A percentile compares a stretch with the other conserved stretches of the same genome.
These are phyloP conservation scores for Puccinia hordei DNA, from an alignment of 1,284 basidiomycete species.

Conservation along the genomic window DNA sequence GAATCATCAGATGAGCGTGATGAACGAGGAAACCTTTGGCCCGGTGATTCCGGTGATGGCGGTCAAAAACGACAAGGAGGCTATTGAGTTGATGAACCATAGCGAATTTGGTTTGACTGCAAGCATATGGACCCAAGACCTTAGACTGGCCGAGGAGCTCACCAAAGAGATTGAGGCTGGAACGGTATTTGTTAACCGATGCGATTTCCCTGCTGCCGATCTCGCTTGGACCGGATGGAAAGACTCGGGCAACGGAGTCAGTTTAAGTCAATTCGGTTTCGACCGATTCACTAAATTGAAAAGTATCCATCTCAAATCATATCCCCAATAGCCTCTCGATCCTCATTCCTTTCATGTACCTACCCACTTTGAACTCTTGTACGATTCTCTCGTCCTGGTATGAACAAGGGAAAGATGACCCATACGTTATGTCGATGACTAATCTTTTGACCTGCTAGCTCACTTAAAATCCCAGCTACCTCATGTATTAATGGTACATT, in stretches of 20 bases:
- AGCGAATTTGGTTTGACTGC: conserved; percentile 92
- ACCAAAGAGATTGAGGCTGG: conserved; percentile 78
- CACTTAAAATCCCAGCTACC: no score
- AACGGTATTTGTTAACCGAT: conserved; percentile 88
- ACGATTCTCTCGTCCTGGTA: no score
- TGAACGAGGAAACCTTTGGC: conserved; percentile 90
- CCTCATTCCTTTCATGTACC: background rate
- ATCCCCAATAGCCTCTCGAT: background rate
- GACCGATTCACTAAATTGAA: conserved; percentile 56
- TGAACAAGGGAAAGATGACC: no score
- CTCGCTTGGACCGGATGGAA: conserved; percentile 92
- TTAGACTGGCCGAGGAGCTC: conserved; percentile 71
- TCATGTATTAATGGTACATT: no score
- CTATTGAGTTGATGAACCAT: conserved; percentile 87
- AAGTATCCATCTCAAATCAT: conserved; percentile 43
- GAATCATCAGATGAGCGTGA: conserved; percentile 86
- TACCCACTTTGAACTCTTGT: no score
- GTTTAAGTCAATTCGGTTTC: conserved; percentile 79
- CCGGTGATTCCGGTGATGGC: conserved; percentile 82
- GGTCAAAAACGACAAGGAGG: conserved; percentile 80
- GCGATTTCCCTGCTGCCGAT: conserved; percentile 85
- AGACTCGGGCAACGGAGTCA: conserved; percentile 84
- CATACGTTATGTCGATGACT: no score
- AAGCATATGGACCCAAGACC: conserved; percentile 85
- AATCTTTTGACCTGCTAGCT: no score